These are phyloP conservation scores for Lecanosticta acicola DNA, from an alignment of 2,329 filamentous ascomycete species.

Conservation along the genomic window DNA sequence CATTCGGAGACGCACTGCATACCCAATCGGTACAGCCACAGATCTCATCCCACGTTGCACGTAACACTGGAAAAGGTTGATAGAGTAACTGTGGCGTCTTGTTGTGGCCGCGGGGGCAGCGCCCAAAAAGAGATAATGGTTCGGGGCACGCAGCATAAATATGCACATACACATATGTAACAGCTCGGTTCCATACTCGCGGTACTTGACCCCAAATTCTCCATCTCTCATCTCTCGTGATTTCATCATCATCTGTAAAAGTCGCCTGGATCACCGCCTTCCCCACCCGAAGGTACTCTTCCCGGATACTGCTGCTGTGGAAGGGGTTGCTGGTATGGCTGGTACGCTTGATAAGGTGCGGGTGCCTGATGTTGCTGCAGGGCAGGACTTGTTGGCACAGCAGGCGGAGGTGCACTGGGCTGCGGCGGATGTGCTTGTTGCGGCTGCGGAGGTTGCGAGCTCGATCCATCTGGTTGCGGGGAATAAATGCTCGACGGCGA, in stretches of 20 bases:
- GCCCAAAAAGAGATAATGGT: no score
- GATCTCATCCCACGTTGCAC: no score
- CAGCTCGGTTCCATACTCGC: background rate
- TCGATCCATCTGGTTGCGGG: constrained; percentile 15
- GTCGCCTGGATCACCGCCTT: constrained; percentile 32
- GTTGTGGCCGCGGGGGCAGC: no score
- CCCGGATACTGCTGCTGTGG: constrained; percentile 20
- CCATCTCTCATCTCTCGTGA: no score
- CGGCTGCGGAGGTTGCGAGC: constrained; percentile 8
- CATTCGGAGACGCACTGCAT: no score
- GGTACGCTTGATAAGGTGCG: constrained; percentile 30
- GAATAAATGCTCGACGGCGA: constrained; percentile 27
- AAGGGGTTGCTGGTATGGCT: constrained; percentile 22
- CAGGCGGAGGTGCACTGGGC: constrained; percentile 31
- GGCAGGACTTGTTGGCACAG: constrained; percentile 18
- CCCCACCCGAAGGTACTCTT: constrained; percentile 14
- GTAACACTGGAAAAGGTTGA: no score
- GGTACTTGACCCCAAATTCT: constrained; percentile 2
- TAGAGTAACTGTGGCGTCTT: no score
- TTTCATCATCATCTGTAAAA: constrained; percentile 30
- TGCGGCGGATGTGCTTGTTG: constrained; percentile 19
- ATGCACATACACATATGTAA: no score
- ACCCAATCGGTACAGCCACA: no score
- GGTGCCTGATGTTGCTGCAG: constrained; percentile 10
- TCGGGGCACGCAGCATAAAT: no score